Percentiles rank a stretch among this genome's conserved stretches.
phyloP scores from a whole-genome alignment of 495 filamentous ascomycete genomes.

The Penicillium cataractarum region DNA sequence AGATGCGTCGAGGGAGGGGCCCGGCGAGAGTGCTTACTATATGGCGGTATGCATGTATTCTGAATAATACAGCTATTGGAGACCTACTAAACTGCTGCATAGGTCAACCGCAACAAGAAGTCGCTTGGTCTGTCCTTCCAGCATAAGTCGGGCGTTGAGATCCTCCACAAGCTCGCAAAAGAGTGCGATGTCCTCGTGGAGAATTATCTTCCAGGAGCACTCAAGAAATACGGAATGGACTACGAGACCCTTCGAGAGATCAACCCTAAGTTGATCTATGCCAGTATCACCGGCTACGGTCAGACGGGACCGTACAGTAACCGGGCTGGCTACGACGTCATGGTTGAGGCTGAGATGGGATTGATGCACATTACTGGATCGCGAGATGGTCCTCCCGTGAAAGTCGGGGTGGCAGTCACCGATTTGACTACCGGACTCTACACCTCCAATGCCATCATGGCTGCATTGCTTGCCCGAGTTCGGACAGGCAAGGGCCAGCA shows the following conservation, averaged over 20 bases:
- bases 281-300: constrained; percentile 76
- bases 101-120: constrained; percentile 97
- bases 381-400: constrained; percentile 87
- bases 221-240: constrained; percentile 91
- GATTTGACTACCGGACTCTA: constrained; percentile 97
- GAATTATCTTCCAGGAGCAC: constrained; percentile 89
- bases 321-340: constrained; percentile 95
- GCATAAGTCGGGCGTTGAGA: constrained; percentile 76
- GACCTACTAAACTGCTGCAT: constrained; percentile 10
- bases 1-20: constrained; percentile 63
- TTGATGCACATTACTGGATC: constrained; percentile 97
- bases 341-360: constrained; percentile 98
- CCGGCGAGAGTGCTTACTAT: constrained; percentile 95
- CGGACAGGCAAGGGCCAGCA: constrained; percentile 80
- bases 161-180: constrained; percentile 81
- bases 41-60: constrained; percentile 62
- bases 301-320: constrained; percentile 91
- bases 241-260: constrained; percentile 76
- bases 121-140: constrained; percentile 91
- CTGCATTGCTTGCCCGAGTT: constrained; percentile 74
- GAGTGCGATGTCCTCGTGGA: constrained; percentile 93
- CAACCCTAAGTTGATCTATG: constrained; percentile 75
- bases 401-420: constrained; percentile 96
- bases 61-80: not conserved
- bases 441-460: constrained; percentile 96